Conservation (phyloP, 495 filamentous ascomycete species). For the Xylaria grammica region DNA sequence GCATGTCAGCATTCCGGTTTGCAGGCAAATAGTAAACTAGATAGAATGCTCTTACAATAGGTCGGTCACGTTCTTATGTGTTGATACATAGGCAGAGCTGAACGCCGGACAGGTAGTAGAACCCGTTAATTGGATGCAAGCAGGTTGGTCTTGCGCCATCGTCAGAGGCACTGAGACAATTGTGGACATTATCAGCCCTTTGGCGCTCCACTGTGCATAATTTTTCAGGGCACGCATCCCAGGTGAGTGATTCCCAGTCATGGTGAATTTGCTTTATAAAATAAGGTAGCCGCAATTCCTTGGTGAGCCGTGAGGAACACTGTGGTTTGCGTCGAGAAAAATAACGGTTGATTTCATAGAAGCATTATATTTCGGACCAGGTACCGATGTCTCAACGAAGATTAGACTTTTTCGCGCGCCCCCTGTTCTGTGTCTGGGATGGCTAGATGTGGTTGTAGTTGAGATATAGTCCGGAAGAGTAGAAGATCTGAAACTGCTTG, state of each 20-base stretch:
- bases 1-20: constrained; percentile 10
- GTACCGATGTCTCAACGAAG: neutral
- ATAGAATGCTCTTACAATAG: constrained; percentile 70
- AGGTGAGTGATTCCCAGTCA: constrained; percentile 5
- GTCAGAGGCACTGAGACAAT: constrained; percentile 40
- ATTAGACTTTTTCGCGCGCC: neutral
- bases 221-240: constrained; percentile 17
- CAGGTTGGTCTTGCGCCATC: constrained; percentile 35
- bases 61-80: constrained; percentile 63
- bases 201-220: constrained; percentile 21
- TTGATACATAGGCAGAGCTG: constrained; percentile 79
- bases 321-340: neutral
- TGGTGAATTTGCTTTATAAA: neutral
- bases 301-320: neutral
- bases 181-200: constrained; percentile 32
- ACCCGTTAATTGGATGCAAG: constrained; percentile 77
- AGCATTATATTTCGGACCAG: constrained; percentile 16
- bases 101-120: constrained; percentile 88
- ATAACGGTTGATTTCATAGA: constrained; percentile 12
- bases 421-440: neutral
- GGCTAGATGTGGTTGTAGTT: neutral
- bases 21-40: neutral
- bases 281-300: neutral
- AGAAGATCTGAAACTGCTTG: constrained; percentile 9
- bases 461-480: neutral